Evolutionary conservation across 2,329 filamentous ascomycete genomes (phyloP).

Genomic region (Sporothrix pallida): DNA sequence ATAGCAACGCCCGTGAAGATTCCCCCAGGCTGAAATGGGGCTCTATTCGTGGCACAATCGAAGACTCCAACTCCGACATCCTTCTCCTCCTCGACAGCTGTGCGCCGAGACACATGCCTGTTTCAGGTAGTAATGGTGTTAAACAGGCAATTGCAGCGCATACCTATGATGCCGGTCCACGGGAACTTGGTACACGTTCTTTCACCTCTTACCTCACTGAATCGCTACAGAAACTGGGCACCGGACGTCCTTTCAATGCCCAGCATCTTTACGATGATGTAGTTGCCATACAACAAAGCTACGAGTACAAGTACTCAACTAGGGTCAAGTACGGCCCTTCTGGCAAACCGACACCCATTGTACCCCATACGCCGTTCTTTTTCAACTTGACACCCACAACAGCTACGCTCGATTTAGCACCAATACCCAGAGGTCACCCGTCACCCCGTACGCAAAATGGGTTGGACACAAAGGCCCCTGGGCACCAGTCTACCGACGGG

Average conservation of each 20-base stretch:
- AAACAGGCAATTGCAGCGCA: conserved; percentile 70
- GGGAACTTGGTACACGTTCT: conserved; percentile 55
- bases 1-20: conserved; percentile 62
- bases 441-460: conserved; percentile 40
- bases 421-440: conserved; percentile 48
- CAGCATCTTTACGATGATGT: conserved; percentile 64
- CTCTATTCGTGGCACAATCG: conserved; percentile 65
- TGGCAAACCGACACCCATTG: conserved; percentile 45
- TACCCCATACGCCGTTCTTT: conserved; percentile 55
- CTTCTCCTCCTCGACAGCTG: conserved; percentile 68
- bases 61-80: conserved; percentile 68
- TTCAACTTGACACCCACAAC: conserved; percentile 63
- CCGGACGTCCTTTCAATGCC: conserved; percentile 60
- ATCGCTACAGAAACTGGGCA: conserved; percentile 59
- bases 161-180: conserved; percentile 56
- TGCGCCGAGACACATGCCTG: conserved; percentile 57
- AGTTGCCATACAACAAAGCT: conserved; percentile 52
- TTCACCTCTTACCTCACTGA: conserved; percentile 65
- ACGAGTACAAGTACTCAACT: conserved; percentile 51
- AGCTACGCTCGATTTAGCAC: conserved; percentile 60
- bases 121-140: conserved; percentile 59
- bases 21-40: conserved; percentile 68
- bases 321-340: conserved; percentile 51
- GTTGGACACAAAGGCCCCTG: conserved; percentile 37
- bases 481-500: not conserved